Evolutionary conservation across 139 green algal species (phyloP), one percentile per base, ranked within the genome.

Genomic region (Yamagishiella unicocca): DNA sequence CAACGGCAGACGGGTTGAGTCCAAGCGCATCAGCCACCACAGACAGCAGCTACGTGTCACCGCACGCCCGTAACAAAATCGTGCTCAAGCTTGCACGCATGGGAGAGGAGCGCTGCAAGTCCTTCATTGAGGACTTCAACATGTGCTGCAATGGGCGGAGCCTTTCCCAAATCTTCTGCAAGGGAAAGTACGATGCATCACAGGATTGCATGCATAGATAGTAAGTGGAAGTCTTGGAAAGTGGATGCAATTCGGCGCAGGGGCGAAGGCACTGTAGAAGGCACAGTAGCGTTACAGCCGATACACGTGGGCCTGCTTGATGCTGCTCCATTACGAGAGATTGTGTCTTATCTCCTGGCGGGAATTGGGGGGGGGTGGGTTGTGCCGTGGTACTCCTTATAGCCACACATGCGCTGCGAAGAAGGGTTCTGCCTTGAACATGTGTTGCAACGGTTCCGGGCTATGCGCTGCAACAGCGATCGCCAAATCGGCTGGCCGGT

Each of bases 141-240:
- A 10, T 61, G 53, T 88, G 82, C 82, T 72, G 50, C 50, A 81
- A 81, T 37, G 82, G 82, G 29, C 37, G 38, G 27, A 82, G 8
- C 24, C 29, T 88, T 4, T 22, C 19, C 9, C 42, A 68, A 53
- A 33, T 88, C 1, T 73, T 80, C 25, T 88, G 82, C 82, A 80
- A 81, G 38, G 68, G 37, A 9, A 58, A 80, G 29, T 88, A 88
- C 50, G 22, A 80, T 37, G 82, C 82, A 19, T 88, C 82, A 0
- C 82, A 88, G 25, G 68, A 81, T 0, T 88, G 82, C 68, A 68
- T 88, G 68, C 82, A 81, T 50, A 33, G 70, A 71, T 88, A 88
- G 80, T 86, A 55, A 86, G 80, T 77, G 14, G 17, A 55, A 9
- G 58, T 27, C 6, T 35, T 67, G 50, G 14, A 12, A 25, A 61